Base-by-base conservation (phyloP, 441 rosid genomes). In the Capsella rubella region DNA sequence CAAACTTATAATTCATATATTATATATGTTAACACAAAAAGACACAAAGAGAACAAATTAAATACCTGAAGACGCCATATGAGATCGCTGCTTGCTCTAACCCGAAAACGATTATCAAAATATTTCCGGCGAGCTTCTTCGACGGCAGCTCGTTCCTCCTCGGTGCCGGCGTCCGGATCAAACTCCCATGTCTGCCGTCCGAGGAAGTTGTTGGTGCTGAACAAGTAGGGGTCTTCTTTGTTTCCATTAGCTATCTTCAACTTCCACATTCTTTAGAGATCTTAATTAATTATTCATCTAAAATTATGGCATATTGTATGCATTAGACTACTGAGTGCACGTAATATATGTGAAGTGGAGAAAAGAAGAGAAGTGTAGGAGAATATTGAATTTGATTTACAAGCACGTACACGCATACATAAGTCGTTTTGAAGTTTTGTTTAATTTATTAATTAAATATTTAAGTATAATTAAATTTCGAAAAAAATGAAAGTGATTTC, bases 141-240 rank as follows among this genome's bases (percentile, higher is more conserved):
- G 0, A 87, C 86, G 49, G 83, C 78, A 1, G 78, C 80, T 31
- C 81, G 78, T 73, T 85, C 87, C 27, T 85, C 84, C 2, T 73
- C 60, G 31, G 86, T 77, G 8, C 90, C 89, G 6, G 83, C 85
- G 6, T 80, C 66, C 0, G 85, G 83, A 63, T 85, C 86, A 69
- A 82, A 87, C 76, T 83, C 91, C 91, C 91, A 87, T 37, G 79
- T 83, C 63, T 87, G 91, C 50, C 91, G 76, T 18, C 91, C 91
- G 2, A 80, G 81, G 74, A 75, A 86, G 80, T 82, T 72, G 81
- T 86, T 86, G 52, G 88, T 87, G 79, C 89, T 87, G 77, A 67
- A 80, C 75, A 87, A 69, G 80, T 83, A 75, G 0, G 87, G 87
- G 6, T 78, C 82, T 7, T 82, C 80, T 67, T 62, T 53, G 39